phyloP scores from a whole-genome alignment of 140 eudicot species.

The Erigeron philadelphicus region DNA sequence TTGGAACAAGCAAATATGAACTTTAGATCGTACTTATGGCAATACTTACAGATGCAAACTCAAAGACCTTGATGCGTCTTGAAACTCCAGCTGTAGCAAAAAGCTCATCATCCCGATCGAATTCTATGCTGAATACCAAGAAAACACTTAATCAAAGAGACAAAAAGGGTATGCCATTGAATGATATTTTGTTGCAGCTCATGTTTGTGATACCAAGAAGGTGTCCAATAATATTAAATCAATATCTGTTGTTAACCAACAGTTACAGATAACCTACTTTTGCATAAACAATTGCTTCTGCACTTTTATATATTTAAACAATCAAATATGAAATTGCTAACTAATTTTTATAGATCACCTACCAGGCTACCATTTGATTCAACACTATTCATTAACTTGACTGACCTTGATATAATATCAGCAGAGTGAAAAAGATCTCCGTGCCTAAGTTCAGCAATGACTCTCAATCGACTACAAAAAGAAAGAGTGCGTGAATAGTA shows the following conservation, averaged over 20 bases:
- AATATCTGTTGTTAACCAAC: neutral
- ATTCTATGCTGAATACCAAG: slow-evolving; percentile 71
- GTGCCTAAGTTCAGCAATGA: slow-evolving; percentile 77
- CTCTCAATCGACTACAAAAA: slow-evolving; percentile 64
- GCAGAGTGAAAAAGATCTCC: slow-evolving; percentile 91
- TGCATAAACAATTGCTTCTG: neutral
- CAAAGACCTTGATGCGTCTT: slow-evolving; percentile 80
- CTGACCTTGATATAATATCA: slow-evolving; percentile 87
- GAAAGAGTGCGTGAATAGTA: neutral
- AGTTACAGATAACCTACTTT: neutral
- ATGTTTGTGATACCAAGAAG: neutral
- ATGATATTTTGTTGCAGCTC: neutral
- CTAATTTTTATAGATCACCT: neutral
- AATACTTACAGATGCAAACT: slow-evolving; percentile 72
- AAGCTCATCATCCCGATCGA: slow-evolving; percentile 90
- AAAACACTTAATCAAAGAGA: slow-evolving; percentile 7
- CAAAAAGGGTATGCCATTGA: neutral
- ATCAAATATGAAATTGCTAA: neutral
- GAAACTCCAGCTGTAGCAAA: slow-evolving; percentile 99
- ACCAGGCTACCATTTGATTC: neutral
- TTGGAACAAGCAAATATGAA: neutral
- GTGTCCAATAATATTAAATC: neutral
- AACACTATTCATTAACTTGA: slow-evolving; percentile 17
- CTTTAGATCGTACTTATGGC: slow-evolving; percentile 6
- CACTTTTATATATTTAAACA: neutral